Conservation (phyloP, 2,329 filamentous ascomycete genomes). For the Volutella citrinella region DNA sequence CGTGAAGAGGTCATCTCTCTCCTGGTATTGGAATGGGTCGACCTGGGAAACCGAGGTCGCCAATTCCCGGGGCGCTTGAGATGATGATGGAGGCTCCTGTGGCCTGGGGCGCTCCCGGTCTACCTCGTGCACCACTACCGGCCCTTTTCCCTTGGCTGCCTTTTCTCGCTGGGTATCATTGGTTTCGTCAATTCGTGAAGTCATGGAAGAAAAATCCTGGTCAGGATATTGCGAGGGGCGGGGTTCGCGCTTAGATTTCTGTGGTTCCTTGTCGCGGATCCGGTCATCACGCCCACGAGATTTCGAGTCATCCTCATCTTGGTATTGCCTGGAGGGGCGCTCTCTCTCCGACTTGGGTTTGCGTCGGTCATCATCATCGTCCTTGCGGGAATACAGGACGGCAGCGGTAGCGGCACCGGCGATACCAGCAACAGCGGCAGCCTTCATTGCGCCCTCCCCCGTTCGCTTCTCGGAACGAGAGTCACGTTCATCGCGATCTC, state of each 20-base stretch:
- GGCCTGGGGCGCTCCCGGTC: too few relatives aligned
- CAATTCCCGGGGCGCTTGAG: too few relatives aligned
- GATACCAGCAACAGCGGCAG: slow-evolving; percentile 46
- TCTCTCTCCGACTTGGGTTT: slow-evolving; percentile 10
- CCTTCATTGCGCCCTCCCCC: slow-evolving; percentile 34
- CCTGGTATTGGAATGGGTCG: slow-evolving; percentile 60
- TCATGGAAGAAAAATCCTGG: slow-evolving; percentile 25
- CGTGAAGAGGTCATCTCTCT: slow-evolving; percentile 42
- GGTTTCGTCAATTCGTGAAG: slow-evolving; percentile 31
- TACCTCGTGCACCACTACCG: too few relatives aligned
- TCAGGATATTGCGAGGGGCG: slow-evolving; percentile 28
- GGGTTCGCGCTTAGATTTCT: slow-evolving; percentile 28
- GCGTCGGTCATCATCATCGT: slow-evolving; percentile 14
- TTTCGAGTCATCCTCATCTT: slow-evolving; percentile 19
- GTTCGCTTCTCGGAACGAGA: too few relatives aligned
- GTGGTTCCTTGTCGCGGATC: slow-evolving; percentile 12
- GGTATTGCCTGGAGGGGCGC: too few relatives aligned
- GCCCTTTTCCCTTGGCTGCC: slow-evolving; percentile 23
- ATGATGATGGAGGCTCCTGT: too few relatives aligned
- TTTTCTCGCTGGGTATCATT: slow-evolving; percentile 27
- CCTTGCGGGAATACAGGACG: slow-evolving; percentile 20
- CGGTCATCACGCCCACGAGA: slow-evolving; percentile 12
- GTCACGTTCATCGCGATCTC: too few relatives aligned
- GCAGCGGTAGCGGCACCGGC: slow-evolving; percentile 47
- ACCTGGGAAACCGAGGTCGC: slow-evolving; percentile 31